Conservation (phyloP, 176 grass and related monocot species). For the Aegilops sharonensis region DNA sequence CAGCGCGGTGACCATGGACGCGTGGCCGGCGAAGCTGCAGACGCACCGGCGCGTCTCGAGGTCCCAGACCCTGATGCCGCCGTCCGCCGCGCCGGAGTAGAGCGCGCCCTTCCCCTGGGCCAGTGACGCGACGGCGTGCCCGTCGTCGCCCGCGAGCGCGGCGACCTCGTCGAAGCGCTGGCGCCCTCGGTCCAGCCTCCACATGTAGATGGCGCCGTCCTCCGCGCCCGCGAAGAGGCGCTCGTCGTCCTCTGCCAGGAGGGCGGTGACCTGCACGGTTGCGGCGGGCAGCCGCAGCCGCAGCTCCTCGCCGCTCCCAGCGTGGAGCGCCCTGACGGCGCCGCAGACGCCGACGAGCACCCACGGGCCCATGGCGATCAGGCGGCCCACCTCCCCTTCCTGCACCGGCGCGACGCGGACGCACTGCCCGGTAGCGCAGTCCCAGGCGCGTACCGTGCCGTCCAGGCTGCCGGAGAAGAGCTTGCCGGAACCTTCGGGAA, state of each 20-base stretch:
- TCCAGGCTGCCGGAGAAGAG: conserved; percentile 22
- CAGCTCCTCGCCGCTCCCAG: neutral
- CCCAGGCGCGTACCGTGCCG: conserved; percentile 27
- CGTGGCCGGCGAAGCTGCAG: neutral
- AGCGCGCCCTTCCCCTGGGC: conserved; percentile 11
- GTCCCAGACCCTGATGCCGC: conserved; percentile 17
- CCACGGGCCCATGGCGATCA: conserved; percentile 7
- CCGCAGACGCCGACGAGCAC: neutral
- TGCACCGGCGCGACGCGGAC: neutral
- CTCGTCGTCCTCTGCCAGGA: neutral
- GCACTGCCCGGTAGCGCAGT: conserved; percentile 17
- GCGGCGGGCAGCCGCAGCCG: neutral
- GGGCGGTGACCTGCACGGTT: neutral
- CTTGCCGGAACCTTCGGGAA: neutral
- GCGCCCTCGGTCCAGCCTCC: neutral
- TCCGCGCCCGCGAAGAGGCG: conserved; percentile 23
- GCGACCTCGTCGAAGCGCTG: conserved; percentile 14
- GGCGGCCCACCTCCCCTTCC: neutral
- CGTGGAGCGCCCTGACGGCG: neutral
- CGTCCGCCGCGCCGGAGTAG: conserved; percentile 5
- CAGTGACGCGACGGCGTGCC: neutral
- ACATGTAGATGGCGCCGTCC: conserved; percentile 17
- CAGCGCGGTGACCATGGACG: conserved; percentile 5
- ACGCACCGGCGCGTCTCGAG: neutral
- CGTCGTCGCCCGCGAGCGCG: neutral